Conservation (phyloP, 2,329 filamentous ascomycete species). For the Curvularia lunata region DNA sequence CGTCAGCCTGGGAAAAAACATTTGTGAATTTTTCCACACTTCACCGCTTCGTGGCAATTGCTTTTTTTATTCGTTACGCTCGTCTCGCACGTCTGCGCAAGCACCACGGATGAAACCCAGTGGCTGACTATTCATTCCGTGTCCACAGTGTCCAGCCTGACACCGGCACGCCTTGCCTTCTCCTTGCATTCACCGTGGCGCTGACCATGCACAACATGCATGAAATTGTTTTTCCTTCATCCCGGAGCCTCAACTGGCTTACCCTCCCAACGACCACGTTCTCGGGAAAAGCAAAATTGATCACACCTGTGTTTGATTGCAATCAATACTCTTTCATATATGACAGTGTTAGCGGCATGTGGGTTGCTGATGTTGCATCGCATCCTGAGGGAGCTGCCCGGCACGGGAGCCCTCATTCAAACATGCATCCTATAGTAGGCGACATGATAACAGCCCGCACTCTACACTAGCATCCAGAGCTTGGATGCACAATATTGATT, state of each 20-base stretch:
- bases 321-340: neutral
- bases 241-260: constrained; percentile 7
- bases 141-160: constrained; percentile 11
- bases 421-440: constrained; percentile 3
- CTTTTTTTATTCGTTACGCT: constrained; percentile 14
- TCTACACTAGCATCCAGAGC: constrained; percentile 10
- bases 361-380: neutral
- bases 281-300: constrained; percentile 5
- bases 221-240: neutral
- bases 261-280: constrained; percentile 13
- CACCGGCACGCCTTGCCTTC: constrained; percentile 11
- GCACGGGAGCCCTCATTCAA: neutral
- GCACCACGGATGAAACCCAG: constrained; percentile 13
- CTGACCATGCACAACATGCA: neutral
- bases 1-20: constrained; percentile 5
- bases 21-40: constrained; percentile 28
- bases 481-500: constrained; percentile 13
- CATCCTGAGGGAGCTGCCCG: neutral
- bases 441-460: constrained; percentile 7
- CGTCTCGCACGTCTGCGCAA: constrained; percentile 27
- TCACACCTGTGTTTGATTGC: neutral
- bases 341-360: neutral
- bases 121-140: constrained; percentile 17
- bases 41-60: constrained; percentile 43
- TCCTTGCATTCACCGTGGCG: constrained; percentile 21